These are phyloP conservation scores for Mrakia hoshinonis DNA, from an alignment of 768 basidiomycete species.

Conservation along the genomic window DNA sequence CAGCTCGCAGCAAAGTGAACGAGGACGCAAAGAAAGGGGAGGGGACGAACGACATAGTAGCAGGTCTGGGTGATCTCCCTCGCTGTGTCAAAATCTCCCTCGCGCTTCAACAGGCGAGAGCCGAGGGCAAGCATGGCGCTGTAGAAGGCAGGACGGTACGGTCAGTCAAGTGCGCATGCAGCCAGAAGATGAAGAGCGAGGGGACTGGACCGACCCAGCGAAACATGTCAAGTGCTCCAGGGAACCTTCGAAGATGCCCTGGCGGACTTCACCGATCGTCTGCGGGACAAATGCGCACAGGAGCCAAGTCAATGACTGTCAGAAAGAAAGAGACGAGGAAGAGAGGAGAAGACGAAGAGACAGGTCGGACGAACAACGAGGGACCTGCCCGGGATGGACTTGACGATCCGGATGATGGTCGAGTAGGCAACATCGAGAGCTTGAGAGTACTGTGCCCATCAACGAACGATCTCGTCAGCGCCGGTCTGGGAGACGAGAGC, in stretches of 20 bases:
- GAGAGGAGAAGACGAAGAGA: neutral
- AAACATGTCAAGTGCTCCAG: slow-evolving; percentile 22
- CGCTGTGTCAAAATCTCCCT: slow-evolving; percentile 36
- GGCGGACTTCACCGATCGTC: slow-evolving; percentile 20
- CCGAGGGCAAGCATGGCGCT: slow-evolving; percentile 46
- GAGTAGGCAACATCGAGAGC: slow-evolving; percentile 40
- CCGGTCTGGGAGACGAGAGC: neutral
- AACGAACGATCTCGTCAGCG: neutral
- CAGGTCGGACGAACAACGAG: slow-evolving; percentile 30
- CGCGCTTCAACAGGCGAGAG: slow-evolving; percentile 38
- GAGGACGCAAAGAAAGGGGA: neutral
- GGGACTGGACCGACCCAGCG: slow-evolving; percentile 36
- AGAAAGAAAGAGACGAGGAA: neutral
- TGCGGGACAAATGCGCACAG: neutral
- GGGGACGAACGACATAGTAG: slow-evolving; percentile 33
- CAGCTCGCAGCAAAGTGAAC: neutral
- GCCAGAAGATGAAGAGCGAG: slow-evolving; percentile 7
- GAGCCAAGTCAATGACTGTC: slow-evolving; percentile 31
- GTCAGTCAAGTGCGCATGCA: neutral
- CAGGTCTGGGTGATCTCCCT: slow-evolving; percentile 41
- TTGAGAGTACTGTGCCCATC: slow-evolving; percentile 33
- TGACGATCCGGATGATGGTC: slow-evolving; percentile 38
- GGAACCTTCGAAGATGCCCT: slow-evolving; percentile 9
- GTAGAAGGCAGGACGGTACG: slow-evolving; percentile 39
- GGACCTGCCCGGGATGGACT: slow-evolving; percentile 35